Conservation (phyloP, 2,329 filamentous ascomycete species). For the Apiospora malaysiana region DNA sequence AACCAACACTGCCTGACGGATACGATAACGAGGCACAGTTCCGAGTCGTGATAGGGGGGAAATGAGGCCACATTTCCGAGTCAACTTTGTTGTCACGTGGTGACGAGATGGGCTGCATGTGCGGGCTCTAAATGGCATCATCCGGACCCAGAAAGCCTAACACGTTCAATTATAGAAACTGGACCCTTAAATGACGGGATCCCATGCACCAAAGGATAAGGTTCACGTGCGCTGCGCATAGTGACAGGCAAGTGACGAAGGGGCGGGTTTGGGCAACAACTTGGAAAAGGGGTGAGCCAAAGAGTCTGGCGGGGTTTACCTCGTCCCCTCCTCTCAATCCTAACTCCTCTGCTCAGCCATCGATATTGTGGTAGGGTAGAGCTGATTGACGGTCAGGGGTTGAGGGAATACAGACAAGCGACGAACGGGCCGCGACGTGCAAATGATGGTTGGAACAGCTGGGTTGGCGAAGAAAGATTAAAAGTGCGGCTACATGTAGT, state of each 20-base stretch:
- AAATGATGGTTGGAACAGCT: not conserved
- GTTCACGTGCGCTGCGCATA: not conserved
- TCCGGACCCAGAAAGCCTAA: not conserved
- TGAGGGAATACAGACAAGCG: not conserved
- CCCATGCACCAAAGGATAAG: not conserved
- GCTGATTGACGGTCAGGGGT: not conserved
- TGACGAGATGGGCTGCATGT: not conserved
- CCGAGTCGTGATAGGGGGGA: not conserved
- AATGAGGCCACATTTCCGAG: not conserved
- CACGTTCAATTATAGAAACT: not conserved
- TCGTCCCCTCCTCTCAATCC: not conserved
- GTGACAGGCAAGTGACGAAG: conserved; percentile 12
- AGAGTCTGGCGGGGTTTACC: not conserved
- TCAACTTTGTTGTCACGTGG: not conserved
- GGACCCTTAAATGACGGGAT: not conserved
- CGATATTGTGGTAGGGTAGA: not conserved
- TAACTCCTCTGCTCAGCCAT: not conserved
- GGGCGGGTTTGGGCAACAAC: not conserved
- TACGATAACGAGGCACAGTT: not conserved
- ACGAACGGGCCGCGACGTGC: not conserved
- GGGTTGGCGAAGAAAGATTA: not conserved
- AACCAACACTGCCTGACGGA: not conserved
- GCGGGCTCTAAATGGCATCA: conserved; percentile 7
- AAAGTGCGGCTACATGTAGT: too few relatives aligned
- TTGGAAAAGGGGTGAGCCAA: not conserved